A percentile compares a stretch with the other conserved stretches of the same genome.
These are phyloP conservation scores for Beauveria rudraprayagi DNA, from an alignment of 2,329 filamentous ascomycete genomes.

Conservation along the genomic window DNA sequence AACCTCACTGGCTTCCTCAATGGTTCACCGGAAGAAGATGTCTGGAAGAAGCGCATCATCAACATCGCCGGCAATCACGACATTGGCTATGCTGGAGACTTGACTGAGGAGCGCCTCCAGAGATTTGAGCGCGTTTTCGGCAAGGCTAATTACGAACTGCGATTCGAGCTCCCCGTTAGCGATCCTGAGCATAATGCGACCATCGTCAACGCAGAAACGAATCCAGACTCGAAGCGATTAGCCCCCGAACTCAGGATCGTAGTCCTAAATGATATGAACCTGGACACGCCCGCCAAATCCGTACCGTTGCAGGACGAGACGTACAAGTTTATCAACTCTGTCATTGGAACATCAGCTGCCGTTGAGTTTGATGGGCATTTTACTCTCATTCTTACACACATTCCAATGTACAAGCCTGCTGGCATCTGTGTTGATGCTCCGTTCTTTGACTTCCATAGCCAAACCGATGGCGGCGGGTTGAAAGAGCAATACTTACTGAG, in stretches of 20 bases:
- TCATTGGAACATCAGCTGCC: constrained; percentile 54
- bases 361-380: constrained; percentile 58
- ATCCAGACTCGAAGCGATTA: constrained; percentile 39
- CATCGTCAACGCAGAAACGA: constrained; percentile 32
- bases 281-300: constrained; percentile 72
- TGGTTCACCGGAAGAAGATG: constrained; percentile 32
- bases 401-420: constrained; percentile 76
- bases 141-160: constrained; percentile 81
- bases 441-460: constrained; percentile 68
- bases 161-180: constrained; percentile 52
- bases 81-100: constrained; percentile 89
- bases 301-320: constrained; percentile 63
- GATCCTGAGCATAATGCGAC: constrained; percentile 31
- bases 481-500: constrained; percentile 90
- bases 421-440: constrained; percentile 81
- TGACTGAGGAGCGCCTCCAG: constrained; percentile 64
- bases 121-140: constrained; percentile 84
- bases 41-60: constrained; percentile 72
- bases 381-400: constrained; percentile 83
- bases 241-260: constrained; percentile 70
- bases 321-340: constrained; percentile 65
- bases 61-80: constrained; percentile 95
- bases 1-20: constrained; percentile 42
- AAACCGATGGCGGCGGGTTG: constrained; percentile 60
- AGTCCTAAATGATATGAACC: constrained; percentile 85